These are phyloP conservation scores for Ceratocystis colombiana DNA, from an alignment of 2,329 filamentous ascomycete species.

Conservation along the genomic window DNA sequence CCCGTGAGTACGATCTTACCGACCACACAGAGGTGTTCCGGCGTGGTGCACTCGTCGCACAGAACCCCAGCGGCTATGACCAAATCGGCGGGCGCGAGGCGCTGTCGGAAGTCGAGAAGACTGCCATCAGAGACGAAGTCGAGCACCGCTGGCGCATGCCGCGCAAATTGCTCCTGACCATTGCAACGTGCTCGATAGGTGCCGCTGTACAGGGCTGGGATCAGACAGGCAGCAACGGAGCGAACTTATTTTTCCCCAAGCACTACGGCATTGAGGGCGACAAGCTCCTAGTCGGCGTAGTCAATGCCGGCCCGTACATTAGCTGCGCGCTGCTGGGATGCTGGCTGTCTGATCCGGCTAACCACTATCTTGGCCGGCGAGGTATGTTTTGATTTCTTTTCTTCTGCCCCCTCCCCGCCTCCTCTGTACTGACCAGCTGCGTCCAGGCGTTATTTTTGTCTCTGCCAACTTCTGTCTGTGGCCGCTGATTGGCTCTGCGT, in stretches of 20 bases:
- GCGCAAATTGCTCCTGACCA: conserved; percentile 36
- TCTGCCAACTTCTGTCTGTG: conserved; percentile 52
- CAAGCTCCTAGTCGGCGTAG: conserved; percentile 35
- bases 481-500: conserved; percentile 49
- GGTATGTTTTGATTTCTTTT: conserved; percentile 28
- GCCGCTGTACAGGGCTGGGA: conserved; percentile 54
- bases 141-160: conserved; percentile 51
- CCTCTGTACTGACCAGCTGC: conserved; percentile 31
- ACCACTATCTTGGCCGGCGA: conserved; percentile 54
- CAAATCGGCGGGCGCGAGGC: conserved; percentile 30
- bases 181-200: conserved; percentile 45
- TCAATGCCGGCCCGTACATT: conserved; percentile 39
- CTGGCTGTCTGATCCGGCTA: conserved; percentile 50
- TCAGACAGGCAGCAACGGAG: conserved; percentile 52
- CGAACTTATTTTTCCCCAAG: conserved; percentile 49
- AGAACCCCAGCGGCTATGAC: conserved; percentile 27
- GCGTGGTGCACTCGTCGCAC: conserved; percentile 35
- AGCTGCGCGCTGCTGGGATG: conserved; percentile 37
- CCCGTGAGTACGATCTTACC: conserved; percentile 39
- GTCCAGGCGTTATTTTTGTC: conserved; percentile 49
- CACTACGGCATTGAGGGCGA: conserved; percentile 35
- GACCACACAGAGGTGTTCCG: conserved; percentile 39
- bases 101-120: conserved; percentile 34
- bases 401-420: not conserved
- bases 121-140: conserved; percentile 36